A percentile compares a stretch with the other conserved stretches of the same genome.
Conservation (phyloP, 495 filamentous ascomycete species). For the Lasiosphaeria hispida region DNA sequence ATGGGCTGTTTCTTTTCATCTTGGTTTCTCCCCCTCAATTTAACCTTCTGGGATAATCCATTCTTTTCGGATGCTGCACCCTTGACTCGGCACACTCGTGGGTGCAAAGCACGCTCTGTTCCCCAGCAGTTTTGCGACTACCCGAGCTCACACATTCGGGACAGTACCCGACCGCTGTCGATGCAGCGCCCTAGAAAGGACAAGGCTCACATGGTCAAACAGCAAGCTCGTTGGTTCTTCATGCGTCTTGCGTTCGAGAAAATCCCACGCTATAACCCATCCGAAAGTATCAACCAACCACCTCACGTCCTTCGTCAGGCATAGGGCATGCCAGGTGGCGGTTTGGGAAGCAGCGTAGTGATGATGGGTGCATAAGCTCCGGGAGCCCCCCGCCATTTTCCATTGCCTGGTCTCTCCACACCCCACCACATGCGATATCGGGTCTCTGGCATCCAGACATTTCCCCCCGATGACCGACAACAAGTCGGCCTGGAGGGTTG, state of each 20-base stretch:
- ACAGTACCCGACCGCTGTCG: background rate
- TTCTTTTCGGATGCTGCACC: conserved; percentile 4
- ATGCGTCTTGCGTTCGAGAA: background rate
- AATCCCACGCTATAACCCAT: background rate
- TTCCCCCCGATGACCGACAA: background rate
- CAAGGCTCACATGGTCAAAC: background rate
- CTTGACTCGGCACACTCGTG: background rate
- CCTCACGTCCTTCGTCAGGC: background rate
- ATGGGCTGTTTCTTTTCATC: background rate
- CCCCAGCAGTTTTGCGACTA: background rate
- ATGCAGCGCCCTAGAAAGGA: background rate
- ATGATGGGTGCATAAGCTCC: background rate
- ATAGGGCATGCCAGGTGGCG: background rate
- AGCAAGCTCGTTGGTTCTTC: background rate
- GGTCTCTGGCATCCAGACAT: background rate
- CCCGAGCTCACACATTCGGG: no score
- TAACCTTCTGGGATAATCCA: background rate
- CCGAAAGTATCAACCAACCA: background rate
- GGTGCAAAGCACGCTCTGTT: background rate
- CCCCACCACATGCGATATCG: background rate
- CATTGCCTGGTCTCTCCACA: background rate
- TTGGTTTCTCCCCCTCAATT: background rate
- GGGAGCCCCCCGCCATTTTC: background rate
- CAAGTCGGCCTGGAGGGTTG: background rate
- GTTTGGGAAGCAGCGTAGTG: background rate